These are phyloP conservation scores for Mycosphaerella sp. DNA, from an alignment of 2,329 filamentous ascomycete species.

Conservation along the genomic window DNA sequence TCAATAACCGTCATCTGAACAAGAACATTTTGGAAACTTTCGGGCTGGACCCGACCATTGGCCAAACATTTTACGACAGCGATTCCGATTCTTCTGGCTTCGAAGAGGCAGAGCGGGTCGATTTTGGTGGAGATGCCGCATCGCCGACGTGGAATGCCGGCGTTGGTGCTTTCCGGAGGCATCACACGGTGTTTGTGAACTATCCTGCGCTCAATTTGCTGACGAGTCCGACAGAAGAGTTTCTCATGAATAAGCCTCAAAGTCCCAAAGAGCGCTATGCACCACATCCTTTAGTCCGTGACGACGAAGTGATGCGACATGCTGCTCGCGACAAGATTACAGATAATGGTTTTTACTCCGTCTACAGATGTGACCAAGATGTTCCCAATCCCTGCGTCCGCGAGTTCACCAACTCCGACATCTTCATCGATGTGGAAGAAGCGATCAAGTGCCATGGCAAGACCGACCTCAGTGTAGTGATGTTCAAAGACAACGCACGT, in stretches of 20 bases:
- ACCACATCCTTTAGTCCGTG: conserved; percentile 11
- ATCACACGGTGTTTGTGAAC: conserved; percentile 9
- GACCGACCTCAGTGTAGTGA: conserved; percentile 1
- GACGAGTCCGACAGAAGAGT: conserved; percentile 1
- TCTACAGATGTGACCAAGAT: conserved; percentile 9
- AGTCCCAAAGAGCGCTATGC: conserved; percentile 8
- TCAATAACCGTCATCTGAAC: not conserved
- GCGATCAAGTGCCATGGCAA: conserved; percentile 5
- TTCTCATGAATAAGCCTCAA: conserved; percentile 7
- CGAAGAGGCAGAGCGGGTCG: conserved; percentile 2
- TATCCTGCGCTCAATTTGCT: conserved; percentile 12
- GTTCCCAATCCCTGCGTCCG: not conserved
- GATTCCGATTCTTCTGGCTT: not conserved
- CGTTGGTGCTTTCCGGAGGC: conserved; percentile 2
- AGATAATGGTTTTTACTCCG: conserved; percentile 10
- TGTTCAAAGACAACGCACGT: conserved; percentile 2
- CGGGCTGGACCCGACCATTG: conserved; percentile 5
- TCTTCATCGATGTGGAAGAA: conserved; percentile 9
- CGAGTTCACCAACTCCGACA: not conserved
- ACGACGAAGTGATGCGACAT: conserved; percentile 3
- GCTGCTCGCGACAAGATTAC: conserved; percentile 11
- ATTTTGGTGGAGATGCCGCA: not conserved
- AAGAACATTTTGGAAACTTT: conserved; percentile 8
- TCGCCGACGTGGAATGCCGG: not conserved
- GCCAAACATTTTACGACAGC: conserved; percentile 1